Base-by-base conservation (phyloP, 1,284 basidiomycete genomes). In the Sporisorium graminicola region DNA sequence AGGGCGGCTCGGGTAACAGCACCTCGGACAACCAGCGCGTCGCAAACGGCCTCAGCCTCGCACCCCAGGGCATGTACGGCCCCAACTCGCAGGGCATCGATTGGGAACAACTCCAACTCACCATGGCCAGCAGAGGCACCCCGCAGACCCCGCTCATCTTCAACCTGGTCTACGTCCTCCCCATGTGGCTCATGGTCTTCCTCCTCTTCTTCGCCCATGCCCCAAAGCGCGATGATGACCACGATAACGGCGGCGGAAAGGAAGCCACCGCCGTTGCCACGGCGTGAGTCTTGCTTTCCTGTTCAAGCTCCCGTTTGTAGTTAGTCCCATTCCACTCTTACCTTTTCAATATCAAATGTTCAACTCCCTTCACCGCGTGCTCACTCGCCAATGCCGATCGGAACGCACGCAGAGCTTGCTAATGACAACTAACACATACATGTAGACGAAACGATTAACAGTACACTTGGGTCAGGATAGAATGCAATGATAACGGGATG, bases 131-230 rank as follows among this genome's bases (percentile, higher is more conserved):
- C 33, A 67, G 78, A 26, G 62, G 65, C 22, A 65, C 51, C 4
- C 74, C 74, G 3, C 78, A 79, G 46, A 77, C 75, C 2, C 78
- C 78, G 22, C 26, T 77, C 35, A 74, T 79, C 40, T 78, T 79
- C 51, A 79, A 79, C 27, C 47, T 79, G 58, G 78, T 79, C 14
- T 79, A 79, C 43, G 58, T 79, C 5, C 35, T 79, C 20, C 78
- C 78, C n/a, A 70, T 68, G 74, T 79, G 77, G 77, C 37, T 79
- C 27, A 74, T 74, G 74, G 66, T 77, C 2, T 74, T 79, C 42
- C 49, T 78, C 35, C 70, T 79, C 20, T 79, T 79, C 74, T 79
- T 79, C 43, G 72, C 74, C 2, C 77, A 79, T 58, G 74, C 77
- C 8, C 77, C 77, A 0, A 56, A 51, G 37, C 68, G 71, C 59